Percentiles rank a stretch among this genome's conserved stretches.
These are phyloP conservation scores for Cadophora malorum DNA, from an alignment of 2,329 filamentous ascomycete species.

Conservation along the genomic window DNA sequence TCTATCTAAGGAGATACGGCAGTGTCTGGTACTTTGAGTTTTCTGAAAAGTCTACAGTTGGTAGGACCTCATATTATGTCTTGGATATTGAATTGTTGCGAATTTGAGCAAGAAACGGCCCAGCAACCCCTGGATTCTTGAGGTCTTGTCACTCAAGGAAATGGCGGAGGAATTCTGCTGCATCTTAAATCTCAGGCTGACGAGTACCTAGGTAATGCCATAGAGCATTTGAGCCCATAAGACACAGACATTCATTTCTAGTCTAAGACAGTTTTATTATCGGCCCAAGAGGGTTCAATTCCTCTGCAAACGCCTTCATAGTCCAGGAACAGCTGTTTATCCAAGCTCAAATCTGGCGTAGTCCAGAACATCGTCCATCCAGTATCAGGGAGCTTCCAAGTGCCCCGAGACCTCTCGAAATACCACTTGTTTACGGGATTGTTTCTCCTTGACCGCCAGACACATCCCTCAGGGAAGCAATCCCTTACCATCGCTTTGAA, in stretches of 20 bases:
- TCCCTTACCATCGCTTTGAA: constrained; percentile 94
- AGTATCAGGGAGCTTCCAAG: constrained; percentile 78
- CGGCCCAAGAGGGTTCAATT: constrained; percentile 68
- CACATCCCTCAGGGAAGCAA: constrained; percentile 87
- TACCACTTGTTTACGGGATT: constrained; percentile 99
- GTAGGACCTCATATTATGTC: background rate
- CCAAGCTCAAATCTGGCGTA: constrained; percentile 66
- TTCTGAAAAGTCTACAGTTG: background rate
- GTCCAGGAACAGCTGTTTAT: constrained; percentile 63
- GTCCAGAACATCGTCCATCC: constrained; percentile 99
- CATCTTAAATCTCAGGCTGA: too few species aligned
- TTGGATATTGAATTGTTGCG: background rate
- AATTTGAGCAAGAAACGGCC: background rate
- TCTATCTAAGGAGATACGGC: background rate
- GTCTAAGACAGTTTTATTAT: constrained; percentile 64
- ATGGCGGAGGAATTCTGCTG: too few species aligned
- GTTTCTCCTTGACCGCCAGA: constrained; percentile 84
- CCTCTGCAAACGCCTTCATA: constrained; percentile 77
- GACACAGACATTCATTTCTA: constrained; percentile 42
- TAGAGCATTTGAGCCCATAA: background rate
- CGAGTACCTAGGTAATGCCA: too few species aligned
- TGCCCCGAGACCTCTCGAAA: constrained; percentile 87
- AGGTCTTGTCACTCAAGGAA: background rate
- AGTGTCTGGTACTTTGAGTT: background rate
- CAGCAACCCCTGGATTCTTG: background rate